These are phyloP conservation scores for Cutaneotrichosporon cavernicola DNA, from an alignment of 1,284 basidiomycete genomes.

Conservation along the genomic window DNA sequence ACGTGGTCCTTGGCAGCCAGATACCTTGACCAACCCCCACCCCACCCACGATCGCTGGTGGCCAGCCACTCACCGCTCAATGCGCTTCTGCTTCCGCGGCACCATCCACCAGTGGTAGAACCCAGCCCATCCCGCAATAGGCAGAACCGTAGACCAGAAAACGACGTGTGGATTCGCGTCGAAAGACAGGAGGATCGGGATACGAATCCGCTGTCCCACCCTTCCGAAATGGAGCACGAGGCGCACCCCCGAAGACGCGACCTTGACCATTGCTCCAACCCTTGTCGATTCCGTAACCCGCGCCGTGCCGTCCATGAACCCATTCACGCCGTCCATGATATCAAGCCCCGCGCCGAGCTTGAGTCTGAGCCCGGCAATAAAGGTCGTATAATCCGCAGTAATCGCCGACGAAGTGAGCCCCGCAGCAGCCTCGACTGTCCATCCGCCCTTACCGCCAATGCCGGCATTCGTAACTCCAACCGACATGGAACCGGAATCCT, in stretches of 20 bases:
- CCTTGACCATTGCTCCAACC: constrained; percentile 39
- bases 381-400: constrained; percentile 52
- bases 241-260: constrained; percentile 34
- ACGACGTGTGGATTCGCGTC: constrained; percentile 57
- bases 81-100: constrained; percentile 58
- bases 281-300: constrained; percentile 43
- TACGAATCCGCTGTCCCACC: constrained; percentile 59
- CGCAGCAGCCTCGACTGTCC: constrained; percentile 49
- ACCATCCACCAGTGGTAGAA: constrained; percentile 62
- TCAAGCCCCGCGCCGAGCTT: constrained; percentile 50
- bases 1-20: too few species aligned
- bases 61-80: constrained; percentile 55
- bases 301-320: constrained; percentile 46
- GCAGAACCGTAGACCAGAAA: constrained; percentile 58
- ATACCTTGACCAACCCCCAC: neutral
- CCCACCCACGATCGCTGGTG: neutral
- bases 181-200: constrained; percentile 61
- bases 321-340: constrained; percentile 28
- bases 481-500: constrained; percentile 53
- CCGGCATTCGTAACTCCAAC: constrained; percentile 46
- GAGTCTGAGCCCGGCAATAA: constrained; percentile 54
- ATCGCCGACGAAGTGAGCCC: constrained; percentile 39
- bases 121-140: constrained; percentile 58
- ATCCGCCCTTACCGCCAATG: constrained; percentile 37
- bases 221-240: constrained; percentile 38